These are phyloP conservation scores for Pyrrhoderma noxium DNA, from an alignment of 1,284 basidiomycete genomes.

Conservation along the genomic window DNA sequence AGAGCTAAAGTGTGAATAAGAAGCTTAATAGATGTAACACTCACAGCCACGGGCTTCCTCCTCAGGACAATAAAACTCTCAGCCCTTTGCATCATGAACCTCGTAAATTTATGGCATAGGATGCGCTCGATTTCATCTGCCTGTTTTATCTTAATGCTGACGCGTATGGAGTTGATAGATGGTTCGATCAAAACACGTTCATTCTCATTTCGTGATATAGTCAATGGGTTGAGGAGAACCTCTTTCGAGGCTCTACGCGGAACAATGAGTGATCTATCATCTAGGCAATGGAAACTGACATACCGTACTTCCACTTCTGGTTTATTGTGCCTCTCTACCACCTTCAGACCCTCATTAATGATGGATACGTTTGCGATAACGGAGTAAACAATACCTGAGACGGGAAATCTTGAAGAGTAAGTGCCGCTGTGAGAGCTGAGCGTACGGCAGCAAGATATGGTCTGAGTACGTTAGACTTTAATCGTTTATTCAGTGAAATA, in stretches of 20 bases:
- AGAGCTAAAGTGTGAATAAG: slow-evolving; percentile 9
- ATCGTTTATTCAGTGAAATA: slow-evolving; percentile 15
- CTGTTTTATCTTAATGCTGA: slow-evolving; percentile 98
- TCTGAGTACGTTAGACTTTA: slow-evolving; percentile 73
- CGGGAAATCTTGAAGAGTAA: slow-evolving; percentile 95
- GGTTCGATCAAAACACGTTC: slow-evolving; percentile 97
- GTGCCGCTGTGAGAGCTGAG: slow-evolving; percentile 92
- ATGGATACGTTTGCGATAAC: background rate
- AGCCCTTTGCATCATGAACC: slow-evolving; percentile 98
- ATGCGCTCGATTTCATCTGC: slow-evolving; percentile 99
- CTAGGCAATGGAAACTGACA: slow-evolving; percentile 22
- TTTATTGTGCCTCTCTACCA: slow-evolving; percentile 95
- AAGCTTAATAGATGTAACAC: slow-evolving; percentile 24
- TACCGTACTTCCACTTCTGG: slow-evolving; percentile 88
- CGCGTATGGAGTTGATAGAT: slow-evolving; percentile 91
- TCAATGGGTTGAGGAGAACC: slow-evolving; percentile 87
- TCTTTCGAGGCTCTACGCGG: slow-evolving; percentile 76
- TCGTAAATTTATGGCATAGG: slow-evolving; percentile 96
- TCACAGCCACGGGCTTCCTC: slow-evolving; percentile 84
- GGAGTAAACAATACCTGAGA: slow-evolving; percentile 65
- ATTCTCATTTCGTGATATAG: slow-evolving; percentile 93
- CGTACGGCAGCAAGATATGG: slow-evolving; percentile 96
- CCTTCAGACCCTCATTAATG: slow-evolving; percentile 36
- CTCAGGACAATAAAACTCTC: slow-evolving; percentile 96
- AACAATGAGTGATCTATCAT: background rate